Evolutionary conservation across 2,329 filamentous ascomycete genomes (phyloP), one percentile per base, ranked within the genome.

Genomic region (Coniella lustricola): DNA sequence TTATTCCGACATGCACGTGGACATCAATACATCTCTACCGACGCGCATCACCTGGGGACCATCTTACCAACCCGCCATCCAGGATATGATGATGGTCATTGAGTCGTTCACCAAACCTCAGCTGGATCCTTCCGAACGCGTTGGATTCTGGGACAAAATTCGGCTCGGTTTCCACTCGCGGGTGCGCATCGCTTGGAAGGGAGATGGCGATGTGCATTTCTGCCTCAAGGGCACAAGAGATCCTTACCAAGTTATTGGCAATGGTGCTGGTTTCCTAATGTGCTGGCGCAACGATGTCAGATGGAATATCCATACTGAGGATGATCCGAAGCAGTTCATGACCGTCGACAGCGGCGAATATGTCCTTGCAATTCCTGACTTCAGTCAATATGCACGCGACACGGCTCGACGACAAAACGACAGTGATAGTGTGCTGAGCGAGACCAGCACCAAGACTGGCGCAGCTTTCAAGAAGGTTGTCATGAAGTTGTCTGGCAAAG

Each of bases 61-160:
- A 39, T 95, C 90, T 2, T 98, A 97, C 61, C 94, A 98, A 61
- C 93, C 94, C 22, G 91, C 91, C 1, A 91, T 98, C 42, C 93
- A 98, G 64, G 94, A 98, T 62, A 95, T 97, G 86, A 98, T 98
- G 93, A 96, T 97, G 79, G 90, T 90, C 21, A 87, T 98, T 53
- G 93, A 98, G 67, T 91, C 87, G 2, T 97, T 98, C 64, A 96
- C 91, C 1, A 98, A 98, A 63, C 89, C 91, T 7, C 90, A 91
- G 54, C 75, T 96, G 22, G 94, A 98, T 64, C 85, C 87, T 1
- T 97, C 93, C 0, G 94, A 98, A 55, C 79, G 86, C 48, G 89
- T 95, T 40, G 93, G 93, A 3, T 98, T 98, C 70, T 98, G 93
- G 93, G 93, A 98, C 68, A 98, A 98, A 73, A 90, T 98, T 44